Evolutionary conservation across 148 eudicot species (phyloP).

Genomic region (Selenicereus undatus): DNA sequence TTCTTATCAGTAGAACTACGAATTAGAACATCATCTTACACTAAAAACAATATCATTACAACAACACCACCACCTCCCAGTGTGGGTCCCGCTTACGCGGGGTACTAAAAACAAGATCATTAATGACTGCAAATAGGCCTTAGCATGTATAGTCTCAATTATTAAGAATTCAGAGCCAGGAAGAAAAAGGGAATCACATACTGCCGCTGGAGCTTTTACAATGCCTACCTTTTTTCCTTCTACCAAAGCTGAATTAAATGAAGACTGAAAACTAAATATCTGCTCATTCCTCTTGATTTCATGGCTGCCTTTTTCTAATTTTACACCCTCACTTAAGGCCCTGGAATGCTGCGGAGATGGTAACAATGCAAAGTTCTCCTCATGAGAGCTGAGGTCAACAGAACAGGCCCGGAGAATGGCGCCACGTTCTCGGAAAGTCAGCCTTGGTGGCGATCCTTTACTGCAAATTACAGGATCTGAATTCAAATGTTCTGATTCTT

Average conservation of each 20-base stretch:
- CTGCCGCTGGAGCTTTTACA: slow-evolving; percentile 13
- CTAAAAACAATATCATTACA: neutral
- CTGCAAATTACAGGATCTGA: slow-evolving; percentile 13
- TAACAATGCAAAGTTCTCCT: slow-evolving; percentile 19
- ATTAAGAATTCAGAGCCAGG: slow-evolving; percentile 1
- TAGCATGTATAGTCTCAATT: neutral
- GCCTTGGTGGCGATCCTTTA: slow-evolving; percentile 16
- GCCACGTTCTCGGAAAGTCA: slow-evolving; percentile 28
- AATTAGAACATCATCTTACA: neutral
- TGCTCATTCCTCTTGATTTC: slow-evolving; percentile 18
- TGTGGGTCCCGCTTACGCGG: too few species aligned
- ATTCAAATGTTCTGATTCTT: slow-evolving; percentile 22
- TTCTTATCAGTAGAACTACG: neutral
- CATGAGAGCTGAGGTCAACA: slow-evolving; percentile 28
- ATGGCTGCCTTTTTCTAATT: slow-evolving; percentile 24
- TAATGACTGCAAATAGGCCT: neutral
- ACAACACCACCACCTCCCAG: too few species aligned
- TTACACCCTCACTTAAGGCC: slow-evolving; percentile 17
- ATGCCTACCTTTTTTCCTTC: slow-evolving; percentile 33
- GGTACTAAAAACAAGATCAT: neutral
- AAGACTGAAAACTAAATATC: slow-evolving; percentile 28
- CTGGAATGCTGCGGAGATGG: slow-evolving; percentile 28
- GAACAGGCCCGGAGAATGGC: slow-evolving; percentile 38
- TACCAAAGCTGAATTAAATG: slow-evolving; percentile 33
- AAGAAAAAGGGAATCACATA: neutral